Evolutionary conservation across 2,329 filamentous ascomycete species (phyloP), one percentile per base, ranked within the genome.

Genomic region (Diplodia corticola): DNA sequence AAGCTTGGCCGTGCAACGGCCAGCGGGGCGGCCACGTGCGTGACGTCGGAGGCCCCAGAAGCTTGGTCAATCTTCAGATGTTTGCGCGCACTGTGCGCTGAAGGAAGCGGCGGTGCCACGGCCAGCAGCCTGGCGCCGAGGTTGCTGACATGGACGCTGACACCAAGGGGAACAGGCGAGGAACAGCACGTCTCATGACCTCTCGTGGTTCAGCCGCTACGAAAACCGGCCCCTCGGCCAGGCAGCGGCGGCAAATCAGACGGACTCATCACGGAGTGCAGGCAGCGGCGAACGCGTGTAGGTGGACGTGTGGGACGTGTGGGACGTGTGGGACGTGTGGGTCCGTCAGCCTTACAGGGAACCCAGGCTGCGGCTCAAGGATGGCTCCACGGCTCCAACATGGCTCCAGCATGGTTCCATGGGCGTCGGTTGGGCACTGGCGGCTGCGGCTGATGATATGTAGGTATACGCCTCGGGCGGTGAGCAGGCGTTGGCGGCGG

Each of bases 1-100:
- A 61, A 61, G 57, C 57, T 61, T 61, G 44, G 57, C 57, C 57
- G 57, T 61, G 57, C 57, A 35, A 61, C 48, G 57, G 24, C 57
- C 49, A 57, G 57, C 57, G 57, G 57, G 57, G 57, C 44, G 44
- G 44, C 57, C 57, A 61, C 57, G 57, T 61, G 44, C 57, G 57
- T 61, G 57, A 61, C 57, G 57, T 49, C 57, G 57, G 55, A 30
- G 24, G 24, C 55, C 24, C 35, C 55, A 48, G 55, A 48, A 30
- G 33, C 20, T 24, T 49, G 40, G 40, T 35, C n/a, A n/a, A n/a
- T 61, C 40, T 22, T 28, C 40, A 35, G n/a, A 22, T n/a, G 12
- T 55, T 17, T 24, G 10, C 6, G 12, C 40, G 12, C n/a, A 15
- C 49, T 30, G n/a, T n/a, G n/a, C n/a, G n/a, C 33, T 35, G 7